Evolutionary conservation across 2,329 filamentous ascomycete species (phyloP), one percentile per base, ranked within the genome.

Genomic region (Botrytis tulipae): DNA sequence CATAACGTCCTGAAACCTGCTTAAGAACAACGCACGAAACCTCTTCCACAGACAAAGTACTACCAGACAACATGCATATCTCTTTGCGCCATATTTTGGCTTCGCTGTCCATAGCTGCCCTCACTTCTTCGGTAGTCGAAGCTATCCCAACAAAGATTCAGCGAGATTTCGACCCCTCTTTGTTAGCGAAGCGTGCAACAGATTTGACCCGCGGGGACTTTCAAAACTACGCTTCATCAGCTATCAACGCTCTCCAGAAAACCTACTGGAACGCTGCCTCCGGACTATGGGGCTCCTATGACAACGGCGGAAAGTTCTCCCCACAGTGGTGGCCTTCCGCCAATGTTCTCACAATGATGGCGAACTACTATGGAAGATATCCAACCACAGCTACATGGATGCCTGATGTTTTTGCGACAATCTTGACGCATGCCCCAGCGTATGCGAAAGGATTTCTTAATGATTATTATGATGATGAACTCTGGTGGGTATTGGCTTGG

Each of bases 291-390:
- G 82, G 87, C 71, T n/a, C 35, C 16, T 3, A 18, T 4, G 59
- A 71, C 3, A 78, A 80, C 3, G 88, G 85, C 0, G 91, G 91
- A 2, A 83, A 92, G 14, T 93, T 90, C 88, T 82, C 87, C 70
- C 85, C 86, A 0, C 84, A 86, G 7, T 94, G 92, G 92, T 94
- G 92, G 92, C 91, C 92, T 78, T 87, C 86, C 69, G 92, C 88
- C 60, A 93, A 93, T 79, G 86, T 86, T 67, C 83, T 93, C 73
- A 92, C 90, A 0, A 87, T 86, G 40, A 81, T 93, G 22, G 87
- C 86, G 61, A 88, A 93, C 71, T 81, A 88, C 37, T 76, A 80
- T 70, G 77, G 77, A 35, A 76, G 74, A 29, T 80, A 76, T 32
- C 79, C 79, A 8, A 37, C 18, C 20, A 72, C 0, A 51, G 54